Evolutionary conservation across 768 basidiomycete genomes (phyloP).

Genomic region (Mycena floridula): DNA sequence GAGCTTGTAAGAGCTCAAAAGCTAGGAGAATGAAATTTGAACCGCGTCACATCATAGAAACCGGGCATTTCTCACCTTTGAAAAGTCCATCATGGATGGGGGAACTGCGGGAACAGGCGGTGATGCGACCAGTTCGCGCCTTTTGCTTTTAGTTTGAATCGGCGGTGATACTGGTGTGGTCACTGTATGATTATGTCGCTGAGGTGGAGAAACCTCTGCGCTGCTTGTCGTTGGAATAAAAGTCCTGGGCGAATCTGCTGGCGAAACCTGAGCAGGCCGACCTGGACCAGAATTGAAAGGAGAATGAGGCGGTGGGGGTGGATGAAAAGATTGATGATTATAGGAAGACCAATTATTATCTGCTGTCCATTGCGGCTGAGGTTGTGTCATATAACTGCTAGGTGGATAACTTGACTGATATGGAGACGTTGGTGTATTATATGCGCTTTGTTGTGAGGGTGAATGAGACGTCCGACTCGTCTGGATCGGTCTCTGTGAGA

Average conservation of each 20-base stretch:
- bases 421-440: constrained; percentile 7
- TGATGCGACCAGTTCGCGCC: neutral
- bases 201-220: neutral
- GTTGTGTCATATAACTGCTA: constrained; percentile 22
- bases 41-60: constrained; percentile 13
- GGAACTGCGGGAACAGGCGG: neutral
- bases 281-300: constrained; percentile 25
- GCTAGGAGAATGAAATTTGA: constrained; percentile 17
- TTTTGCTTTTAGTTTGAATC: neutral
- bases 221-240: neutral
- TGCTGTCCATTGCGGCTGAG: constrained; percentile 29
- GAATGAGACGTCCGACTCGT: neutral
- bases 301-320: constrained; percentile 27
- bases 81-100: neutral
- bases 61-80: neutral
- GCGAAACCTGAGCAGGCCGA: constrained; percentile 24
- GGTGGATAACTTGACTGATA: constrained; percentile 17
- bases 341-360: constrained; percentile 31
- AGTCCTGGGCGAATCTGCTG: constrained; percentile 13
- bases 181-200: neutral
- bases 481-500: neutral
- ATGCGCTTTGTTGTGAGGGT: neutral
- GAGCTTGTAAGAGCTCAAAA: constrained; percentile 22
- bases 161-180: neutral
- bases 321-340: constrained; percentile 25